Conservation (phyloP, 148 eudicot species). For the Vaccinium macrocarpon region DNA sequence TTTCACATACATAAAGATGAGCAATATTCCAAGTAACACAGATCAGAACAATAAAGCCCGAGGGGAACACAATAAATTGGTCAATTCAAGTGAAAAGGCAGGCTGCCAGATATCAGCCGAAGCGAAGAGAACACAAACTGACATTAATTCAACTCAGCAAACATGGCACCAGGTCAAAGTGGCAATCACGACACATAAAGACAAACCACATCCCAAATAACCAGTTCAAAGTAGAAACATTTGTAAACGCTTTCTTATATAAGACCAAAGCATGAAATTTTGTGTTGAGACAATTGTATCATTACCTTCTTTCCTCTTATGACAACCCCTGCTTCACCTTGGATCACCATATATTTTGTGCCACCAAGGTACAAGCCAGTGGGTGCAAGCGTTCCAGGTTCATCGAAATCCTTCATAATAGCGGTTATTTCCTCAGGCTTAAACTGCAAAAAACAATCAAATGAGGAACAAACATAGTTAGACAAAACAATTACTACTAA, state of each 20-base stretch:
- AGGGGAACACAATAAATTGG: not conserved
- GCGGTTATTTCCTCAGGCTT: conserved; percentile 36
- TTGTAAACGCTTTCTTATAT: not conserved
- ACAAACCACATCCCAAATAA: not conserved
- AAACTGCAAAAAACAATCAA: conserved; percentile 29
- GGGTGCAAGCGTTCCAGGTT: conserved; percentile 66
- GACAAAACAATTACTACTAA: not conserved
- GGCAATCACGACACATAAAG: not conserved
- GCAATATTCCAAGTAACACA: not conserved
- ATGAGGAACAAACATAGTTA: not conserved
- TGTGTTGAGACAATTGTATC: not conserved
- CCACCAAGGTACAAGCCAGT: conserved; percentile 62
- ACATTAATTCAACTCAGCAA: not conserved
- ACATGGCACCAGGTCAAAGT: not conserved
- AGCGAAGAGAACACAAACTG: not conserved
- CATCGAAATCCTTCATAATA: conserved; percentile 45
- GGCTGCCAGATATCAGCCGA: not conserved
- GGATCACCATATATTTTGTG: conserved; percentile 67
- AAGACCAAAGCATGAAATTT: not conserved
- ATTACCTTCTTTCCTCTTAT: conserved; percentile 64
- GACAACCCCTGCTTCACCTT: conserved; percentile 59
- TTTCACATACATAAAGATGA: not conserved
- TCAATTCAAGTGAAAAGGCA: not conserved
- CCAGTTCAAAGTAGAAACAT: not conserved
- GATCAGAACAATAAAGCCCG: not conserved